Base-by-base conservation (phyloP, 2,329 filamentous ascomycete genomes). In the Fusarium nanum region DNA sequence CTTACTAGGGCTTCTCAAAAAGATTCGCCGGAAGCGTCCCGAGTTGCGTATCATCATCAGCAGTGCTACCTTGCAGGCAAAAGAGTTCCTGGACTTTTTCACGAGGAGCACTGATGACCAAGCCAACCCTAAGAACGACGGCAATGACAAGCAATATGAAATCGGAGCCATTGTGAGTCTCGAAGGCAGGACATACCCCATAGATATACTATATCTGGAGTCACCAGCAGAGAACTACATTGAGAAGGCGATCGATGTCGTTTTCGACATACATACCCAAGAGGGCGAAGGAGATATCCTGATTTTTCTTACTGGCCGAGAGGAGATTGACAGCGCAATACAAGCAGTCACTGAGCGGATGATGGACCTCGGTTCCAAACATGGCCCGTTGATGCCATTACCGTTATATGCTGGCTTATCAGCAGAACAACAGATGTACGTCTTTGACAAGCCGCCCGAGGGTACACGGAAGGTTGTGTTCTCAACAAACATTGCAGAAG, bases 401-500 rank as follows among this genome's bases (percentile, higher is more conserved):
- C 94, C 95, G 2, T 86, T 98, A 0, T 98, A 97, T 77, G 93
- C 96, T 7, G 96, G 95, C 4, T 86, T 98, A 8, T 89, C 93
- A 3, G 93, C 92, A 11, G 94, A 98, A 70, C 91, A 98, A 76
- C 96, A 98, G 77, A 95, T 97, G 89, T 94, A 94, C 71, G 92
- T 98, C 42, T 98, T 98, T 77, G 93, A 97, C 74, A 89, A 92
- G 56, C 84, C 94, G 3, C 89, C 93, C 0, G 90, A 93, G 65
- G 91, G 94, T 63, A 94, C 91, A 2, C 88, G 96, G 44, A 98
- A 98, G 77, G 92, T 98, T 41, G 92, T 99, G 37, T 91, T 98
- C 71, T 92, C 93, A 6, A 98, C 96, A 62, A 98, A 98, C 77
- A 98, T 98, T 70, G 94, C 96, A 14, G 96, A 99, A 83, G 95